Base-by-base conservation (phyloP, 2,329 filamentous ascomycete species). In the Ceratocystis harringtonii region DNA sequence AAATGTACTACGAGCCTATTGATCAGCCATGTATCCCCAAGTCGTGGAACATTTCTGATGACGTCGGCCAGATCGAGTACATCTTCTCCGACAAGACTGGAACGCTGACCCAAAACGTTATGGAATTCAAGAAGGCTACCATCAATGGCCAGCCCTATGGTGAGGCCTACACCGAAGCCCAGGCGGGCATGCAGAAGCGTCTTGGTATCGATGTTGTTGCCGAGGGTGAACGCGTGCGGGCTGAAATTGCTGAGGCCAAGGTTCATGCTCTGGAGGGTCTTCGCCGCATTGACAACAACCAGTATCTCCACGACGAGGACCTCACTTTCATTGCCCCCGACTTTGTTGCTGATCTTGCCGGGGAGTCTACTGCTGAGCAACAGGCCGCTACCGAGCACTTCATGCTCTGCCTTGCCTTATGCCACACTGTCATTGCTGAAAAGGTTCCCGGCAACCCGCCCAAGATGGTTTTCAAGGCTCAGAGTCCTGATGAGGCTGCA, bases 91-190 rank as follows among this genome's bases (percentile, higher is more conserved):
- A 97, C 79, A 97, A 97, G 79, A 97, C 92, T 1, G 92, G 92
- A 55, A 97, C 92, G 3, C 78, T 97, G 71, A 97, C 92, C n/a
- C 95, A 92, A 77, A 97, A 97, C 73, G 86, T 90, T 81, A 97
- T 99, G 94, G 95, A 99, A 74, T 99, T 97, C 83, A 99, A 97
- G 76, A 99, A 99, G 76, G 91, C 88, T 65, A 95, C 92, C 0
- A 87, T 99, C 75, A 97, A 97, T 71, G 92, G 92, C n/a, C 84
- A 94, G 68, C 86, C 92, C 0, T 99, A 99, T 70, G 94, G 95
- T 68, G 94, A 99, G 76, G 94, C 94, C 0, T 99, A 96, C 72
- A 99, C 95, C 0, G 94, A 99, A 75, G 94, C 94, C 0, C 90
- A 96, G 75, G 89, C 92, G 63, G 94, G 94, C 66, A 94, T 99